Evolutionary conservation across 352 stramenopile species (phyloP).

Genomic region (Phytophthora foliorum): DNA sequence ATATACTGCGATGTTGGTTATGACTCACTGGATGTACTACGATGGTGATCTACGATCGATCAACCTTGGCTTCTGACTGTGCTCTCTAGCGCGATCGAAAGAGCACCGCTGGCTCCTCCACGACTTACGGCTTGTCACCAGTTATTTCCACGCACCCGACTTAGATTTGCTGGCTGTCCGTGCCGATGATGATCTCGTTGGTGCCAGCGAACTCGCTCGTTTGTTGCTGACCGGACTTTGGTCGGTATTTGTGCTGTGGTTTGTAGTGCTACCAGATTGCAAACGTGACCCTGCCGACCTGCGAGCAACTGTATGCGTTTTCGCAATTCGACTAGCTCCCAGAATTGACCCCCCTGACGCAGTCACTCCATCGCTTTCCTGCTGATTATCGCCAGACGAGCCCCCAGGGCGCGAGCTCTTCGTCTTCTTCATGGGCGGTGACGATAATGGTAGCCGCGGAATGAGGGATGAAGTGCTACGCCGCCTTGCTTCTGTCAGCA

Average conservation of each 20-base stretch:
- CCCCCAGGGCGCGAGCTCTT: constrained; percentile 38
- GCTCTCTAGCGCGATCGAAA: constrained; percentile 19
- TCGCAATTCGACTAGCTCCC: constrained; percentile 25
- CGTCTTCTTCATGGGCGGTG: constrained; percentile 56
- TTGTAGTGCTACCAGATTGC: constrained; percentile 24
- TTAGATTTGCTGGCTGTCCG: constrained; percentile 27
- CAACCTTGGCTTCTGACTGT: constrained; percentile 18
- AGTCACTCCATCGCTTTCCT: constrained; percentile 38
- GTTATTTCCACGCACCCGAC: constrained; percentile 42
- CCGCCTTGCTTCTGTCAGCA: constrained; percentile 76
- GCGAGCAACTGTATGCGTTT: constrained; percentile 19
- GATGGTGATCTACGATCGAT: constrained; percentile 45
- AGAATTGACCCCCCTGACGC: constrained; percentile 6
- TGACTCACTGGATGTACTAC: constrained; percentile 29
- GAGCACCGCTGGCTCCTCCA: constrained; percentile 25
- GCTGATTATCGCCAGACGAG: constrained; percentile 40
- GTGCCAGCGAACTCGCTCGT: constrained; percentile 28
- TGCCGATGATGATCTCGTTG: constrained; percentile 22
- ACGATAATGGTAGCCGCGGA: constrained; percentile 55
- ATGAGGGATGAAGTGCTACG: constrained; percentile 80
- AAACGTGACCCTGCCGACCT: constrained; percentile 30
- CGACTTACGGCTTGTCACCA: not conserved
- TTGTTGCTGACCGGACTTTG: constrained; percentile 36
- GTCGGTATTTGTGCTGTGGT: constrained; percentile 19
- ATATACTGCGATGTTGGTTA: constrained; percentile 8